Base-by-base conservation (phyloP, 805 yeast genomes). In the Zygotorulaspora sp. region DNA sequence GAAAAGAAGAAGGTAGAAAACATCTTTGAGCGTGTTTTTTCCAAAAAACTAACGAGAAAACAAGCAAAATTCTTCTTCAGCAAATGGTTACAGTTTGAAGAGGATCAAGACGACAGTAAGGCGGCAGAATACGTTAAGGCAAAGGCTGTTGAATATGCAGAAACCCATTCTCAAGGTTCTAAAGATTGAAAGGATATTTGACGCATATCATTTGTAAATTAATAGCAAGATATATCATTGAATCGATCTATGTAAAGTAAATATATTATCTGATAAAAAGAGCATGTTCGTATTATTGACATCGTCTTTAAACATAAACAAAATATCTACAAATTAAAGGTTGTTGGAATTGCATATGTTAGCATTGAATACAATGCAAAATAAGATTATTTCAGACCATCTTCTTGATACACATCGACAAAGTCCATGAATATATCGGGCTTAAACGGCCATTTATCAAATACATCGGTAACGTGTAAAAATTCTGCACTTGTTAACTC, bases 51-150 rank as follows among this genome's bases (percentile, higher is more conserved):
- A 36, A 72, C 83, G 4, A 76, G 81, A 57, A 90, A 89, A 61
- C 96, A 88, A 66, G 96, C 96, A 52, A 88, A 86, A 65, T 87
- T 85, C 68, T 86, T 90, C 74, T 89, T 88, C 68, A 84, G 80
- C 52, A 90, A 90, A 60, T 89, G 97, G 97, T 75, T 88, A 44
- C 67, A 74, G 8, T 85, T 68, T 53, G 97, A 88, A 65, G 88
- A 83, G 54, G 74, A 72, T 45, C 58, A 68, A 38, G 78, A 74
- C 10, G 90, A 85, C 57, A 74, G 70, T 32, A 82, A 78, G 64
- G 75, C 81, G 35, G 75, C 77, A 39, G 92, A 85, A 46, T 80
- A 84, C 46, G 96, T 89, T 37, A 89, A 87, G 70, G 86, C 95
- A 13, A 83, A 83, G 66, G 97, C 97, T 21, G 77, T 79, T 28